Evolutionary conservation across 768 basidiomycete species (phyloP).

Genomic region (Boletales sp.): DNA sequence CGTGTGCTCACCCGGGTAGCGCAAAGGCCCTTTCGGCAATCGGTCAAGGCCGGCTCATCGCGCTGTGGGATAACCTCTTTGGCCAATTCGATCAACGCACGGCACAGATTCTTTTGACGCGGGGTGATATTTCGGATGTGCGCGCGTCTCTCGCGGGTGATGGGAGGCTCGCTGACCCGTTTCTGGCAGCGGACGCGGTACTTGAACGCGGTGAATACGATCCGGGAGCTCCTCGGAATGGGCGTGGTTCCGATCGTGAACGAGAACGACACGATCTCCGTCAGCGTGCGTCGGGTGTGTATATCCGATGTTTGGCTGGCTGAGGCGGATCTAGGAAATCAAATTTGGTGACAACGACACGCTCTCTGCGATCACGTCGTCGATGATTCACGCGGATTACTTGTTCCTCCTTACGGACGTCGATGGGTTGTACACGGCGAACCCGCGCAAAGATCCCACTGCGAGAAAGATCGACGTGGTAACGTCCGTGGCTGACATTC

Average conservation of each 20-base stretch:
- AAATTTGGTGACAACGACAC: slow-evolving; percentile 99
- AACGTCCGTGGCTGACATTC: slow-evolving; percentile 75
- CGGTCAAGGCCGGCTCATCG: slow-evolving; percentile 94
- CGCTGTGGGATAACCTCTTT: slow-evolving; percentile 96
- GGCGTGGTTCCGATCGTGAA: slow-evolving; percentile 98
- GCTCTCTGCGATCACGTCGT: slow-evolving; percentile 92
- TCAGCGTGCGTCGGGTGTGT: slow-evolving; percentile 64
- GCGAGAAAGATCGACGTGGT: slow-evolving; percentile 83
- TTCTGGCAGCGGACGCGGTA: slow-evolving; percentile 80
- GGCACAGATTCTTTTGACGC: slow-evolving; percentile 89
- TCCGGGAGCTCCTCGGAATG: slow-evolving; percentile 87
- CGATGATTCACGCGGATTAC: slow-evolving; percentile 98
- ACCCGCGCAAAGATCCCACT: slow-evolving; percentile 85
- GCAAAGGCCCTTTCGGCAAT: slow-evolving; percentile 90
- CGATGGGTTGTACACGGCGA: slow-evolving; percentile 91
- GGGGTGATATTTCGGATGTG: slow-evolving; percentile 97
- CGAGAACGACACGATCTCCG: slow-evolving; percentile 98
- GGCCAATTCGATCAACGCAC: slow-evolving; percentile 92
- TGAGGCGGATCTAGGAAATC: slow-evolving; percentile 70
- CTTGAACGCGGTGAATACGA: slow-evolving; percentile 93
- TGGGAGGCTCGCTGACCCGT: not conserved
- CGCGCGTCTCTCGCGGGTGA: slow-evolving; percentile 12
- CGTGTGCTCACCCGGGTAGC: slow-evolving; percentile 20
- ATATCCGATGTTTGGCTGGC: not conserved
- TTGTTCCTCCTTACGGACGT: slow-evolving; percentile 96